Conservation (phyloP, 331 rosid genomes). For the Stylosanthes scabra region DNA sequence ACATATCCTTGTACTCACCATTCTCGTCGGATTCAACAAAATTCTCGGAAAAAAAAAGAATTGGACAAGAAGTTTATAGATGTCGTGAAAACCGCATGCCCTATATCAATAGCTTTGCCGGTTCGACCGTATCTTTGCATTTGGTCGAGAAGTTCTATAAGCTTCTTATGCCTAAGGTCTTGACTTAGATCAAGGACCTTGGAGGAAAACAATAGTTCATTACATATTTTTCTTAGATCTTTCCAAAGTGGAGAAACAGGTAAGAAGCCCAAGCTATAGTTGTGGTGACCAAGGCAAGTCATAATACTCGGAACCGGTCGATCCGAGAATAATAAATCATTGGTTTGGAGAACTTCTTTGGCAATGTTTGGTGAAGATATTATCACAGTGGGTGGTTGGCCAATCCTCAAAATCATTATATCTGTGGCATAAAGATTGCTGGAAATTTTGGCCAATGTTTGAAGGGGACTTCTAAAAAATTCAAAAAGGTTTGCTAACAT, state of each 20-base stretch:
- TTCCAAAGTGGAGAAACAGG: conserved; percentile 31
- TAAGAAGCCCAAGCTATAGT: conserved; percentile 22
- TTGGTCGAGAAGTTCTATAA: conserved; percentile 1
- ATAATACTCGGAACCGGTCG: conserved; percentile 15
- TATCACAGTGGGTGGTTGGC: not conserved
- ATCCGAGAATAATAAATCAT: conserved; percentile 7
- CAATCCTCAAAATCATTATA: not conserved
- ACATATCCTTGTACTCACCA: conserved; percentile 30
- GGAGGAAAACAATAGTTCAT: conserved; percentile 1
- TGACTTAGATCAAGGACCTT: conserved; percentile 27
- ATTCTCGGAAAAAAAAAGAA: conserved; percentile 34
- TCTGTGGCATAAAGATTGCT: not conserved
- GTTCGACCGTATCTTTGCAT: too few species aligned
- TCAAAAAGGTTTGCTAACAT: not conserved
- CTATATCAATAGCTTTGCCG: conserved; percentile 25
- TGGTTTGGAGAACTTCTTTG: conserved; percentile 8
- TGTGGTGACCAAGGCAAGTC: conserved; percentile 7
- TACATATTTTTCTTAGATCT: conserved; percentile 27
- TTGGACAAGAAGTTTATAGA: conserved; percentile 30
- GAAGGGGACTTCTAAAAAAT: not conserved
- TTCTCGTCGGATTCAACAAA: not conserved
- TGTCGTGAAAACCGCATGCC: conserved; percentile 34
- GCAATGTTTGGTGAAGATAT: not conserved
- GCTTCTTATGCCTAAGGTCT: conserved; percentile 20
- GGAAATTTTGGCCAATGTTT: not conserved